A percentile compares a stretch with the other conserved stretches of the same genome.
Conservation (phyloP, 306 rosid species). For the Casuarina equisetifolia region DNA sequence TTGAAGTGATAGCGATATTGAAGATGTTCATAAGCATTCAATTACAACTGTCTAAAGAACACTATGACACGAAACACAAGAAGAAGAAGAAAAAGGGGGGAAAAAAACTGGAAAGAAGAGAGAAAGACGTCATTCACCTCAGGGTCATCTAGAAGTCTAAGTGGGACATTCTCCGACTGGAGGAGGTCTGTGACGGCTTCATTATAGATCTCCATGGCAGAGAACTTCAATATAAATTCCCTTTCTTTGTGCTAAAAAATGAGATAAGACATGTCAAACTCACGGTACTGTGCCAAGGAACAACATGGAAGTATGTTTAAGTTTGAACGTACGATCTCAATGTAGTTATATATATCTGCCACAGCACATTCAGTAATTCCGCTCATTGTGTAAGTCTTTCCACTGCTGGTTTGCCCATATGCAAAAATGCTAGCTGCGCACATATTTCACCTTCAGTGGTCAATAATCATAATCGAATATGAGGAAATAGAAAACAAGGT, state of each 20-base stretch:
- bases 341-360: conserved; percentile 64
- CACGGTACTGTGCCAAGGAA: conserved; percentile 1
- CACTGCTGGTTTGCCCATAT: conserved; percentile 96
- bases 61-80: neutral
- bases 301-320: neutral
- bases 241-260: conserved; percentile 62
- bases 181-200: conserved; percentile 91
- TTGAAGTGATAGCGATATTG: conserved; percentile 18
- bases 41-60: conserved; percentile 16
- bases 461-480: conserved; percentile 8
- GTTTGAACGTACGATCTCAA: conserved; percentile 49
- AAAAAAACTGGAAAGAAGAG: too few relatives aligned
- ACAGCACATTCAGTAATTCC: conserved; percentile 77
- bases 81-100: neutral
- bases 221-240: conserved; percentile 71
- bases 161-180: conserved; percentile 43
- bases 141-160: conserved; percentile 87
- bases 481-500: conserved; percentile 21
- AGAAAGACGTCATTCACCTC: conserved; percentile 52
- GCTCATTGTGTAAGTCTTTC: conserved; percentile 91
- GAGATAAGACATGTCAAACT: conserved; percentile 29
- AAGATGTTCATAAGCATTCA: conserved; percentile 17
- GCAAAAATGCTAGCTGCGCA: conserved; percentile 81
- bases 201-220: conserved; percentile 91
- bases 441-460: conserved; percentile 6